These are phyloP conservation scores for Endogone sp. DNA, from an alignment of 192 early-diverging fungal species.

Conservation along the genomic window DNA sequence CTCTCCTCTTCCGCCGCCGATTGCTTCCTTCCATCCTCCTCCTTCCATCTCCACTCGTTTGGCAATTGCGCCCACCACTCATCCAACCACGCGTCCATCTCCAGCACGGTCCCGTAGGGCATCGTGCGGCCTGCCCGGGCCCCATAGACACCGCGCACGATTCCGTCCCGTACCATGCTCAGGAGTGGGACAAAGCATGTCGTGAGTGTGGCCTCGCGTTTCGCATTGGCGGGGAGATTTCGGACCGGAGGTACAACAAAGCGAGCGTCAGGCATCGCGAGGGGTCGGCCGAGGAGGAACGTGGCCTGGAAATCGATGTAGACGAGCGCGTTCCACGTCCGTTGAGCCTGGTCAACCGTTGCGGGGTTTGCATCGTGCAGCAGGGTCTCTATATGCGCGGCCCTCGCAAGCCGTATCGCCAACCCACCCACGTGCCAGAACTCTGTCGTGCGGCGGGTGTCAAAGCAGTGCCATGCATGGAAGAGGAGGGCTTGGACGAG, in stretches of 20 bases:
- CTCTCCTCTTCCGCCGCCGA: background rate
- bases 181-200: background rate
- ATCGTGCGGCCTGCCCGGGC: background rate
- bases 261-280: background rate
- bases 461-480: background rate
- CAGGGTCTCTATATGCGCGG: background rate
- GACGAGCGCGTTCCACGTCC: conserved; percentile 1
- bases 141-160: conserved; percentile 3
- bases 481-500: background rate
- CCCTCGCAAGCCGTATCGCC: no score
- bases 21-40: background rate
- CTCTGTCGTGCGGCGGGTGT: background rate
- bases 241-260: background rate
- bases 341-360: background rate
- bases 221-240: background rate
- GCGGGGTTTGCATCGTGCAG: background rate
- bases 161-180: background rate
- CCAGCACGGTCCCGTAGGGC: background rate
- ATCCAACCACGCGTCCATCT: conserved; percentile 1
- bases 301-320: background rate
- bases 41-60: background rate
- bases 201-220: background rate
- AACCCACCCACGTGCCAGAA: background rate
- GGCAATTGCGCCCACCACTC: background rate
- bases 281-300: background rate